A percentile compares a stretch with the other conserved stretches of the same genome.
Evolutionary conservation across 2,329 filamentous ascomycete genomes (phyloP).

Genomic region (Lachnellula subtilissima): DNA sequence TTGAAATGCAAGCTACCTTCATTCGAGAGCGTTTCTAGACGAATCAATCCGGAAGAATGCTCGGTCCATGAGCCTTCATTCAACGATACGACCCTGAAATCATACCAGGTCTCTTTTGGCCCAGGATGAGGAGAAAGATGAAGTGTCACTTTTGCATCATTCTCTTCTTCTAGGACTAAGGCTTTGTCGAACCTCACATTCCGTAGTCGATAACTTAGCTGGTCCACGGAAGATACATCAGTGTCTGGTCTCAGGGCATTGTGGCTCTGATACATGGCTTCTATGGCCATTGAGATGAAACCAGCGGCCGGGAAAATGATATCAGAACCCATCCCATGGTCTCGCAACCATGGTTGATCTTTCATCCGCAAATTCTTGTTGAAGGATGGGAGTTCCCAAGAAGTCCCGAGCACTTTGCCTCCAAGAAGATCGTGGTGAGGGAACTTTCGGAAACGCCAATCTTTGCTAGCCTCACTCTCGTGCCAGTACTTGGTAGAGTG

Average conservation of each 20-base stretch:
- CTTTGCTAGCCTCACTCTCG: slow-evolving; percentile 43
- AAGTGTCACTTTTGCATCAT: not conserved
- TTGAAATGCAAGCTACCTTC: no score
- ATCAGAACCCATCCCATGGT: slow-evolving; percentile 45
- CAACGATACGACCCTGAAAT: slow-evolving; percentile 26
- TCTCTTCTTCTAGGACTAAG: slow-evolving; percentile 1
- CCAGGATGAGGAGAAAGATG: not conserved
- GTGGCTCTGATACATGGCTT: slow-evolving; percentile 15
- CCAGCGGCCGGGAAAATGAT: slow-evolving; percentile 41
- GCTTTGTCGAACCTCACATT: slow-evolving; percentile 1
- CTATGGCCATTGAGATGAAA: slow-evolving; percentile 18
- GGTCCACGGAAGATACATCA: no score
- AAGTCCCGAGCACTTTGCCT: slow-evolving; percentile 12
- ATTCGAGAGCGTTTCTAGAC: no score
- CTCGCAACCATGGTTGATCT: slow-evolving; percentile 49
- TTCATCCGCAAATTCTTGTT: slow-evolving; percentile 24
- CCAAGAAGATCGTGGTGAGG: slow-evolving; percentile 49
- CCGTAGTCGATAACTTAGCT: no score
- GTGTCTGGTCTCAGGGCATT: no score
- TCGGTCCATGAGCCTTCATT: slow-evolving; percentile 22
- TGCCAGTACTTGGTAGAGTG: slow-evolving; percentile 49
- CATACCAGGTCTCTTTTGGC: slow-evolving; percentile 19
- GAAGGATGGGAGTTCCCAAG: slow-evolving; percentile 24
- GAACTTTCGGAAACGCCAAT: slow-evolving; percentile 41
- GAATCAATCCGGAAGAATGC: not conserved